Conservation (phyloP, 164 flowering plant genomes). For the Magnolia kwangsiensis region DNA sequence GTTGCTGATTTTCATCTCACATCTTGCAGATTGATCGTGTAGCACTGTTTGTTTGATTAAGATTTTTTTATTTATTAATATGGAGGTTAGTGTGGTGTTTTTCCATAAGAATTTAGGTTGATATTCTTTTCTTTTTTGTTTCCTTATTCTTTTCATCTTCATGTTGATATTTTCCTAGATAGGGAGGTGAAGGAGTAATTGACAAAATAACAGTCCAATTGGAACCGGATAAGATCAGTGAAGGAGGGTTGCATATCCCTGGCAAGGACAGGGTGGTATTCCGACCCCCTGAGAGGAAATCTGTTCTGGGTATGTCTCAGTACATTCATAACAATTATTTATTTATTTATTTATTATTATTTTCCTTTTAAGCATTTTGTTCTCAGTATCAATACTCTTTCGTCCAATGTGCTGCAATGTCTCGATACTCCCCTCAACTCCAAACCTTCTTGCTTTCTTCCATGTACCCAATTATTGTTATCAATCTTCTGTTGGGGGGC, state of each 20-base stretch:
- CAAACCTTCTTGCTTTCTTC: too few species aligned
- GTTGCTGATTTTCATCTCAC: too few species aligned
- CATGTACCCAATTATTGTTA: too few species aligned
- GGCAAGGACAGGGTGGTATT: conserved; percentile 59
- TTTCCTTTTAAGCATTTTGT: neutral
- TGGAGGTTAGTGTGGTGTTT: neutral
- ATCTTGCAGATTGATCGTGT: neutral
- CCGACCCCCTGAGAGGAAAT: conserved; percentile 55
- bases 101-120: neutral
- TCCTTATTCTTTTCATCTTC: neutral
- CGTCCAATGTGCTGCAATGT: neutral
- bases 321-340: neutral
- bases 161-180: conserved; percentile 7
- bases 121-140: neutral
- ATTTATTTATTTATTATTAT: neutral
- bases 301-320: conserved; percentile 50
- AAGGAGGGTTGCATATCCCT: conserved; percentile 63
- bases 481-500: too few species aligned
- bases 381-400: neutral
- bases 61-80: neutral
- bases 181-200: conserved; percentile 20
- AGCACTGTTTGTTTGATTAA: neutral
- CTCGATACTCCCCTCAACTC: neutral
- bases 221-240: conserved; percentile 46
- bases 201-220: conserved; percentile 36